Evolutionary conservation across 2,329 filamentous ascomycete species (phyloP).

Genomic region (Trichoderma lentiforme): DNA sequence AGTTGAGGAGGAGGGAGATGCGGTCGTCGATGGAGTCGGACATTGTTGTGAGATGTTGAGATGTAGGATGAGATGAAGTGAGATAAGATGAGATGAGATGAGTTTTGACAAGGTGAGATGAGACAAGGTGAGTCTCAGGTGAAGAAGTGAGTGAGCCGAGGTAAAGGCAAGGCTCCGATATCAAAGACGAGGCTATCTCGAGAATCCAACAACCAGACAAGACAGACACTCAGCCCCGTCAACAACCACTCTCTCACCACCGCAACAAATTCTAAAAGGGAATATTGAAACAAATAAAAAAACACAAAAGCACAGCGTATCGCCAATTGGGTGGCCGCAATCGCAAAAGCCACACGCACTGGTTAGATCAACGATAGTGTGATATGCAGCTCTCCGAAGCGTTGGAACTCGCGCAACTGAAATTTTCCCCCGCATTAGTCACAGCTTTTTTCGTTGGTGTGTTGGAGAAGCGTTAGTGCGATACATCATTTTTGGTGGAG

Average conservation of each 20-base stretch:
- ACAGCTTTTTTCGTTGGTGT: neutral
- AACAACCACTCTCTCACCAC: neutral
- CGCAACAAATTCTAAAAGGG: neutral
- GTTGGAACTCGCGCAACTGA: neutral
- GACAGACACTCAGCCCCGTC: neutral
- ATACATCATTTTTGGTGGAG: neutral
- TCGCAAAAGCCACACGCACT: neutral
- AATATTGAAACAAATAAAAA: neutral
- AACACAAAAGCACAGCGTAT: neutral
- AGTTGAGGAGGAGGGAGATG: slow-evolving; percentile 41
- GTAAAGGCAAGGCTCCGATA: neutral
- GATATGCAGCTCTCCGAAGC: neutral
- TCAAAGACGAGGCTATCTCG: neutral
- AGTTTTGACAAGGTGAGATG: neutral
- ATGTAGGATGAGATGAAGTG: neutral
- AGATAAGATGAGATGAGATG: neutral
- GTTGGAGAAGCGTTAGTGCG: neutral
- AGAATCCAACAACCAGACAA: neutral
- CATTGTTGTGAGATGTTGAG: neutral
- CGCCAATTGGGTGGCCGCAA: neutral
- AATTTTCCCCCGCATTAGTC: slow-evolving; percentile 9
- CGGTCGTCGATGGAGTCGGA: slow-evolving; percentile 16
- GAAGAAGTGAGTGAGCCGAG: neutral
- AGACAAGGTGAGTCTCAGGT: neutral
- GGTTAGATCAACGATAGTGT: neutral